These are phyloP conservation scores for Penicillium nucicola DNA, from an alignment of 495 filamentous ascomycete genomes.

Conservation along the genomic window DNA sequence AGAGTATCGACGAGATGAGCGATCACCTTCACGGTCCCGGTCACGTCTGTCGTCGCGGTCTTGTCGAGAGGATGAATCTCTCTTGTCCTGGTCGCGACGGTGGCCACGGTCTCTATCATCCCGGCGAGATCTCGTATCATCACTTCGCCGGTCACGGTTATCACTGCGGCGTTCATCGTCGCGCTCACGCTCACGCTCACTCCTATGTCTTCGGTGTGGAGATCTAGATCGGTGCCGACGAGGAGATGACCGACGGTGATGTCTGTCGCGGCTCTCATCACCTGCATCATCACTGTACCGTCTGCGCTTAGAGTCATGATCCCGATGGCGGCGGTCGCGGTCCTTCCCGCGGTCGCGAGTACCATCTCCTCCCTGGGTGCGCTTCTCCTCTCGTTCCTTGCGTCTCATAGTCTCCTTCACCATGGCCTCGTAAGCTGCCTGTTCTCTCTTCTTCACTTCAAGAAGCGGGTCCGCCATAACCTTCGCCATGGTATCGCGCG, in stretches of 20 bases:
- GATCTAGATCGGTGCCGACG: conserved; percentile 38
- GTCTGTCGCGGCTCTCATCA: conserved; percentile 27
- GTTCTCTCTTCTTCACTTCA: conserved; percentile 88
- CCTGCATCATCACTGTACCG: conserved; percentile 26
- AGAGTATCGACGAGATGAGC: conserved; percentile 7
- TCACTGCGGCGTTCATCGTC: conserved; percentile 6
- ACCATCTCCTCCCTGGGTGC: conserved; percentile 30
- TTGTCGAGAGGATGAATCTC: conserved; percentile 19
- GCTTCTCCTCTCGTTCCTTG: conserved; percentile 62
- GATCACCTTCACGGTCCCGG: conserved; percentile 14
- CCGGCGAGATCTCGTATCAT: conserved; percentile 15
- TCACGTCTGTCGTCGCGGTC: conserved; percentile 30
- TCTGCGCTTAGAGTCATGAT: conserved; percentile 25
- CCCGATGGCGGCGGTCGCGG: conserved; percentile 17
- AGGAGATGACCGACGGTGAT: conserved; percentile 20
- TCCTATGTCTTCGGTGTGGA: conserved; percentile 28
- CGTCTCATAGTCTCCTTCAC: conserved; percentile 80
- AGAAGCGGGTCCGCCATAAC: conserved; percentile 86
- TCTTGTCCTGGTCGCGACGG: conserved; percentile 16
- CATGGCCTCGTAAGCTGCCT: conserved; percentile 83
- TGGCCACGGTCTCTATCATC: conserved; percentile 22
- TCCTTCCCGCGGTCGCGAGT: conserved; percentile 21
- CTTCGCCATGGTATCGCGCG: conserved; percentile 77
- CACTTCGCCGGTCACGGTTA: conserved; percentile 16
- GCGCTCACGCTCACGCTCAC: conserved; percentile 26